A percentile compares a stretch with the other conserved stretches of the same genome.
phyloP scores from a whole-genome alignment of 257 asterid genomes.

The Knoxia roxburghii region DNA sequence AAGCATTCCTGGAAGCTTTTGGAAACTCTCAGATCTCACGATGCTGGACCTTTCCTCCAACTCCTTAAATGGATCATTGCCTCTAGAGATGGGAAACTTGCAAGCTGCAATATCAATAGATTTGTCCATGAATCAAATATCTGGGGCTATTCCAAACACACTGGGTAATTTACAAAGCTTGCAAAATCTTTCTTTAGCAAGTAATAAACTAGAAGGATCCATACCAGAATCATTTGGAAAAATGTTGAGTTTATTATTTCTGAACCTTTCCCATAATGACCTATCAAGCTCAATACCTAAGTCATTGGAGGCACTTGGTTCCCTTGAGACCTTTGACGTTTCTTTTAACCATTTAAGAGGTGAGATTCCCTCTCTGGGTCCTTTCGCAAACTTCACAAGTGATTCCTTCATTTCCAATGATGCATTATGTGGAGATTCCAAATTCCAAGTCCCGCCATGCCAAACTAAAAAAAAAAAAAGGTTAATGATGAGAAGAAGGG shows the following conservation, averaged over 20 bases:
- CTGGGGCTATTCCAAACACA: not conserved
- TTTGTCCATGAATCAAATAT: slow-evolving; percentile 6
- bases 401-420: slow-evolving; percentile 11
- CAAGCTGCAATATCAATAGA: slow-evolving; percentile 1
- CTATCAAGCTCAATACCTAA: slow-evolving; percentile 1
- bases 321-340: not conserved
- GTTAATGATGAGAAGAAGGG: not conserved
- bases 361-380: not conserved
- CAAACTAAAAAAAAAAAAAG: not conserved
- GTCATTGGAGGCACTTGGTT: slow-evolving; percentile 5
- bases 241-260: not conserved
- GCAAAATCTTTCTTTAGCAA: not conserved
- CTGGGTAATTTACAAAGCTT: not conserved
- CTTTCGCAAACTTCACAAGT: not conserved
- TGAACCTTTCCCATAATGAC: not conserved
- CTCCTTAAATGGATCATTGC: slow-evolving; percentile 1
- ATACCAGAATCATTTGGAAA: slow-evolving; percentile 2
- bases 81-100: not conserved
- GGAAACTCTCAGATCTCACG: slow-evolving; percentile 5
- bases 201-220: slow-evolving; percentile 2
- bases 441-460: too few species aligned
- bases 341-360: not conserved
- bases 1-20: not conserved
- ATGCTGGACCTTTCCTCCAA: not conserved
- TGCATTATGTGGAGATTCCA: slow-evolving; percentile 23